Conservation (phyloP, 805 yeast genomes). For the Blastobotrys chiropterorum region DNA sequence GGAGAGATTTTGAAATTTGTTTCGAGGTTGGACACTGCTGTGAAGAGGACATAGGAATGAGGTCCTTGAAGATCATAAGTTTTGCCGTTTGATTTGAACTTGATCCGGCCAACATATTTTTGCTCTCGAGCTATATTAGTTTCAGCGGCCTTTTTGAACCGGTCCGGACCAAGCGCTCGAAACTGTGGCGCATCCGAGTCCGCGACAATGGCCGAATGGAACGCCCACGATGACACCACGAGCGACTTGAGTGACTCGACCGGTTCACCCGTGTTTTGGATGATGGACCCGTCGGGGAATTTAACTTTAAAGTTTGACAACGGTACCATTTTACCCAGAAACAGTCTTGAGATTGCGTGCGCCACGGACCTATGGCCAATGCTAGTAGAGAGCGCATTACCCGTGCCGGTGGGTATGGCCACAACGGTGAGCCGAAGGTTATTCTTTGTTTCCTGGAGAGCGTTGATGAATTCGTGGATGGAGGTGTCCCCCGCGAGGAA, state of each 20-base stretch:
- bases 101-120: slow-evolving; percentile 41
- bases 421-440: slow-evolving; percentile 23
- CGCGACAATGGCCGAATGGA: slow-evolving; percentile 81
- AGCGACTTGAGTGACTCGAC: slow-evolving; percentile 33
- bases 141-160: slow-evolving; percentile 67
- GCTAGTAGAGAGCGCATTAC: slow-evolving; percentile 72
- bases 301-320: slow-evolving; percentile 41
- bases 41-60: slow-evolving; percentile 55
- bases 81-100: slow-evolving; percentile 11
- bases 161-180: slow-evolving; percentile 53
- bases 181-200: slow-evolving; percentile 67
- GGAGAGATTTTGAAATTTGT: slow-evolving; percentile 61
- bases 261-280: slow-evolving; percentile 12
- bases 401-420: slow-evolving; percentile 74
- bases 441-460: slow-evolving; percentile 22
- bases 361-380: slow-evolving; percentile 34
- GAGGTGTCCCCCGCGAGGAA: slow-evolving; percentile 86
- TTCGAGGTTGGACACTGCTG: slow-evolving; percentile 54
- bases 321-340: slow-evolving; percentile 26
- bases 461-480: slow-evolving; percentile 66
- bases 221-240: slow-evolving; percentile 77
- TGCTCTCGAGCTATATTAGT: slow-evolving; percentile 47
- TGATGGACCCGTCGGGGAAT: slow-evolving; percentile 35
- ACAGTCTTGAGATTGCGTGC: slow-evolving; percentile 26
- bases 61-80: slow-evolving; percentile 29